Conservation (phyloP, 1,139 yeast species). For the Candida sanyaensis region DNA sequence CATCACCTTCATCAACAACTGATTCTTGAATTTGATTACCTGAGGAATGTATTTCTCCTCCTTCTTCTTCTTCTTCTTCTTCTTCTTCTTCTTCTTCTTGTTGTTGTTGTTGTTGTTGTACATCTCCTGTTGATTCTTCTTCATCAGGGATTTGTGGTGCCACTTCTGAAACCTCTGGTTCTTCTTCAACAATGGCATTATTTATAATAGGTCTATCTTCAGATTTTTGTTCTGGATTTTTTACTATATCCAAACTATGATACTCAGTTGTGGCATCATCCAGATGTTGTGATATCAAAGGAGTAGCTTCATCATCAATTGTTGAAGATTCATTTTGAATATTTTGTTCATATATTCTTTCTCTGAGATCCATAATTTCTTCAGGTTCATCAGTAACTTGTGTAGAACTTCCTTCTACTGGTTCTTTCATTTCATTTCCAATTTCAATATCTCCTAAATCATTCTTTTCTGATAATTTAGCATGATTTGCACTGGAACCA, state of each 20-base stretch:
- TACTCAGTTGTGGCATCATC: not conserved
- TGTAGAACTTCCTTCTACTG: constrained; percentile 18
- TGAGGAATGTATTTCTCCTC: not conserved
- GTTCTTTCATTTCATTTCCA: constrained; percentile 18
- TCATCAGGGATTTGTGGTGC: not conserved
- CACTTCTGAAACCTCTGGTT: not conserved
- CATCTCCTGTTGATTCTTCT: not conserved
- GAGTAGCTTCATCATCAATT: constrained; percentile 13
- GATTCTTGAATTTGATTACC: not conserved
- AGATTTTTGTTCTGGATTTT: constrained; percentile 2
- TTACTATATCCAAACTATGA: not conserved
- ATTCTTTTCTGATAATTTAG: constrained; percentile 13
- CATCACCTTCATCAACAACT: no score
- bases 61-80: constrained; percentile 16
- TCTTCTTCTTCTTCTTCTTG: constrained; percentile 17
- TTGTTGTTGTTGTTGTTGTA: not conserved
- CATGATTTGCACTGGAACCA: constrained; percentile 27
- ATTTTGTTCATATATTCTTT: constrained; percentile 37
- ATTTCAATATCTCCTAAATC: constrained; percentile 15
- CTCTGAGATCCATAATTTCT: constrained; percentile 41
- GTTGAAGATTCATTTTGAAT: constrained; percentile 14
- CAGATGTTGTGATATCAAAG: constrained; percentile 9
- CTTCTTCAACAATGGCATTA: constrained; percentile 1
- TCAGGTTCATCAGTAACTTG: constrained; percentile 38
- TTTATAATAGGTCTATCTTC: constrained; percentile 5